phyloP scores from a whole-genome alignment of 1,284 basidiomycete genomes.

The Xanthoconium separans region DNA sequence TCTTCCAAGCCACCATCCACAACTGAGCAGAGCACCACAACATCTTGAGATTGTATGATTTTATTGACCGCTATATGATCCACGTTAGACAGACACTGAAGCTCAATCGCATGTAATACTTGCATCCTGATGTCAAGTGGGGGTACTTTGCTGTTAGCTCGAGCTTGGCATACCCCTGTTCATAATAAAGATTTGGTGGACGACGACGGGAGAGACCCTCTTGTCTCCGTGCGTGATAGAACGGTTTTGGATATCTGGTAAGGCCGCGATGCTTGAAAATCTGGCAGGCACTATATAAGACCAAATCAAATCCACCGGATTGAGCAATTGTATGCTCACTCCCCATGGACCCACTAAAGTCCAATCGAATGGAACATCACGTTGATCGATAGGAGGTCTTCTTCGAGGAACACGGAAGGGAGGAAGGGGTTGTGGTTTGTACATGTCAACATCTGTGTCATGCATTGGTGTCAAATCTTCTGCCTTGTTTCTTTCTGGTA shows the following conservation, averaged over 20 bases:
- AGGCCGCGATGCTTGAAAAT: slow-evolving; percentile 12
- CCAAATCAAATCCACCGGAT: not conserved
- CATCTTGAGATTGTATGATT: slow-evolving; percentile 38
- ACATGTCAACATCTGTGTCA: not conserved
- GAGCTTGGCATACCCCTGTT: slow-evolving; percentile 29
- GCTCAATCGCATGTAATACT: slow-evolving; percentile 9
- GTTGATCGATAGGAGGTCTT: slow-evolving; percentile 18
- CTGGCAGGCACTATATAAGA: slow-evolving; percentile 12
- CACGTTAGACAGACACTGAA: slow-evolving; percentile 8
- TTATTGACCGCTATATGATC: slow-evolving; percentile 39
- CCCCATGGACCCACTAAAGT: slow-evolving; percentile 16
- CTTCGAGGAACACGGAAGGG: slow-evolving; percentile 15
- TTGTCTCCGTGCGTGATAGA: slow-evolving; percentile 20
- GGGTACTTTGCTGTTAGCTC: slow-evolving; percentile 27
- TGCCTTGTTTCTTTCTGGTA: slow-evolving; percentile 30
- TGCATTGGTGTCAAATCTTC: slow-evolving; percentile 30
- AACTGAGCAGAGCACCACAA: slow-evolving; percentile 38
- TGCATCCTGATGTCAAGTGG: slow-evolving; percentile 31
- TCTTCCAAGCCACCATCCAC: slow-evolving; percentile 38
- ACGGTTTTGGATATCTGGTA: slow-evolving; percentile 27
- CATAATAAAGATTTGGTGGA: slow-evolving; percentile 21
- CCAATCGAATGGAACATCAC: slow-evolving; percentile 21
- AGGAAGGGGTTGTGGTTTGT: slow-evolving; percentile 3
- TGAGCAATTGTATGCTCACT: slow-evolving; percentile 13
- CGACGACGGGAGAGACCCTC: slow-evolving; percentile 20